Base-by-base conservation (phyloP, 2,329 filamentous ascomycete genomes). In the Hymenoscyphus fraxineus region DNA sequence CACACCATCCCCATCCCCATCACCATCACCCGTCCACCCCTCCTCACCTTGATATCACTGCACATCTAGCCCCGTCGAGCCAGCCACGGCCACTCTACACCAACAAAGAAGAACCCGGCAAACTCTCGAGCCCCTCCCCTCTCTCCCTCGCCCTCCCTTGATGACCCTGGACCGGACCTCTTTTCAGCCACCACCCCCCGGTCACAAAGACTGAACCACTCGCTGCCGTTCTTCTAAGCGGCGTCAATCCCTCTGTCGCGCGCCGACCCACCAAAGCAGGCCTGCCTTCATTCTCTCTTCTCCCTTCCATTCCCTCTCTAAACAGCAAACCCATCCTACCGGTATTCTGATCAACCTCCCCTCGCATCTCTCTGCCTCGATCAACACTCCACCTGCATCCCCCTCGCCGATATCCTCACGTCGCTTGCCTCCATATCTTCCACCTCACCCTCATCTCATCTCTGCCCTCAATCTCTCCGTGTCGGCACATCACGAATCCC, bases 321-420 rank as follows among this genome's bases (percentile, higher is more conserved):
- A 6, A 32, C 31, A 3, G 6, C 31, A 57, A 57, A 27, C 27
- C 16, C 55, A 35, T 38, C 55, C 55, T 19, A 57, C 31, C 32
- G 15, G 31, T 38, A 57, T 57, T 22, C 31, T 12, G 15, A 15
- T 27, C 55, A 57, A 57, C n/a, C 55, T 38, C 27, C 38, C 16
- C 55, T 38, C 32, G 6, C 55, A 32, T 57, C 55, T 5, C 31
- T 19, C 55, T n/a, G 1, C 55, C 22, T 7, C 27, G 31, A 27
- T 31, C 55, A 57, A 13, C n/a, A 32, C 35, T 16, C 13, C 6
- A 16, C 44, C 44, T 16, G 39, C 54, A 22, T 38, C 54, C 13
- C 16, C 35, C 39, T 44, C 57, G 57, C 32, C 60, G 41, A 64
- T 16, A 57, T 62, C 19, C 13, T 66, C 27, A 57, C 55, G n/a